Evolutionary conservation across 306 rosid species (phyloP), one percentile per base, ranked within the genome.

Genomic region (Clitoria ternatea): DNA sequence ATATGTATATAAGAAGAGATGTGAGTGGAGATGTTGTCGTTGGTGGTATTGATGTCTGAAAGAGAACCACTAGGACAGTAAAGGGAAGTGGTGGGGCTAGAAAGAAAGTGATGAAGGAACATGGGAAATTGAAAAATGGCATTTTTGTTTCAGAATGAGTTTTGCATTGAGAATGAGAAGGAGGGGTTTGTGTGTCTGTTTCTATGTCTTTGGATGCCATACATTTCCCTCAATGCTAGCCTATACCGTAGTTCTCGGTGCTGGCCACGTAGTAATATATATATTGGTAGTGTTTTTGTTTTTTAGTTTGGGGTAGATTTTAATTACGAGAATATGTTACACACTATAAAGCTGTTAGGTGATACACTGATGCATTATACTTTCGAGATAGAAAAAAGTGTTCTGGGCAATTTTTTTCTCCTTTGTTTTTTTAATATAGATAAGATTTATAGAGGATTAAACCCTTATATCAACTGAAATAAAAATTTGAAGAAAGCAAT

Each of bases 211-310:
- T 67, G 48, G 73, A 76, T 78, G 68, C 89, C 96, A 67, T 73
- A 57, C 86, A 77, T 69, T 74, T 61, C 43, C 91, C 96, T 76
- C 56, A 60, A 13, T 59, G 80, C 57, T 35, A 44, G 96, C 85
- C 89, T 82, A 75, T 12, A 65, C 33, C 85, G 80, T 81, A 73
- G 92, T 83, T 61, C 17, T 79, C 76, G 72, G 32, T 68, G 18
- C 17, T 57, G 59, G 30, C 29, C 59, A 20, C n/a, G n/a, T 10
- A 55, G 60, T 30, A 35, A 14, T 56, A n/a, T n/a, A n/a, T n/a
- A n/a, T n/a, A n/a, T n/a, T n/a, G n/a, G n/a, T n/a, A n/a, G n/a
- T n/a, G n/a, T n/a, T n/a, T n/a, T n/a, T n/a, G n/a, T n/a, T n/a
- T n/a, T n/a, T n/a, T n/a, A n/a, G n/a, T n/a, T n/a, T n/a, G n/a